Percentiles rank a stretch among this genome's conserved stretches.
Conservation (phyloP, 345 rosid genomes). For the Brassica nigra region DNA sequence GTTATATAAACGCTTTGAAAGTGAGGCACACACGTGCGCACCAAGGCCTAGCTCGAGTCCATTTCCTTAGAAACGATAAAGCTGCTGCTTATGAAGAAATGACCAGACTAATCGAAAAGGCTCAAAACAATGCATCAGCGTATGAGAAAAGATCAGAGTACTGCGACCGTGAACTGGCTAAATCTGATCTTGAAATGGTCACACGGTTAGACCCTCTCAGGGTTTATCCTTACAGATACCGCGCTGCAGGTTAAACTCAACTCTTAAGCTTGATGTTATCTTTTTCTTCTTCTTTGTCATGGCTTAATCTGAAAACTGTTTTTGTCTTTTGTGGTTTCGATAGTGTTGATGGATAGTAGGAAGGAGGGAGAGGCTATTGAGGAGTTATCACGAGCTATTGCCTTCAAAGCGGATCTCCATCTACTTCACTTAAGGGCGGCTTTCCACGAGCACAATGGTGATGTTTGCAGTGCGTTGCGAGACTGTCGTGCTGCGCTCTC, state of each 20-base stretch:
- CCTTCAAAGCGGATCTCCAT: conserved; percentile 92
- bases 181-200: conserved; percentile 91
- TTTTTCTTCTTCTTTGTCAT: no score
- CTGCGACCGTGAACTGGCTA: conserved; percentile 85
- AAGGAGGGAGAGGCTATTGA: conserved; percentile 89
- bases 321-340: not conserved
- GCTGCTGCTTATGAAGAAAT: conserved; percentile 84
- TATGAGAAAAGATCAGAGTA: conserved; percentile 97
- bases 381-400: conserved; percentile 82
- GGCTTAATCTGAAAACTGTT: no score
- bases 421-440: conserved; percentile 94
- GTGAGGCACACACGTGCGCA: conserved; percentile 95
- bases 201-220: conserved; percentile 91
- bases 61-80: conserved; percentile 74
- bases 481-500: conserved; percentile 98
- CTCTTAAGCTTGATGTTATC: not conserved
- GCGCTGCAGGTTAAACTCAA: conserved; percentile 79
- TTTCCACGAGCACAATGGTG: conserved; percentile 82
- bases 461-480: conserved; percentile 63
- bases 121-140: conserved; percentile 92
- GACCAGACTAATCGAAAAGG: conserved; percentile 84
- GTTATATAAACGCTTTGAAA: conserved; percentile 91
- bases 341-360: conserved; percentile 92
- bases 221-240: conserved; percentile 91
- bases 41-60: conserved; percentile 97